Base-by-base conservation (phyloP, 257 asterid species). In the Solanum corneliomulleri region DNA sequence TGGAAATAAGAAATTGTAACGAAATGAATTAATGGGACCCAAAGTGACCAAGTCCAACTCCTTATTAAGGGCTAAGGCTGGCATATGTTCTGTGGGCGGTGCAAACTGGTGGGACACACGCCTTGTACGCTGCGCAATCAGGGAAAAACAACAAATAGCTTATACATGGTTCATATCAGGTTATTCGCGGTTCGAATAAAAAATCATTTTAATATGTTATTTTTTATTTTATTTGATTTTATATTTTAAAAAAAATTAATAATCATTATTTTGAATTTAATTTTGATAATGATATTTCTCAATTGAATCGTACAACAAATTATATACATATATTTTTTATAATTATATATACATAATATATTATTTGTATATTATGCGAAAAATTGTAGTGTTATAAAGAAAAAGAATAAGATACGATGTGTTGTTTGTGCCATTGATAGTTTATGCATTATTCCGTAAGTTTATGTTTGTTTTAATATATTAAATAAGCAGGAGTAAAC, bases 161-260 rank as follows among this genome's bases (percentile, higher is more conserved):
- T 37, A 37, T 35, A 1, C 7, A 4, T 35, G 6, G 39, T 0
- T 33, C 5, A 33, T 33, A 33, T 3, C 37, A 4, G 1, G 37
- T 35, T 37, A 5, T 37, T 37, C 39, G 7, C 39, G 1, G 0
- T 23, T 62, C 4, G 5, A 1, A n/a, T 23, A 62, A 62, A 62
- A 23, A 62, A 62, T 0, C 23, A 1, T 2, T 4, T 60, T 0
- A 60, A 60, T 60, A 23, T 9, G 1, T 3, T 23, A 0, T 21
- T 60, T 60, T 8, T 21, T 1, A 21, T 60, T 60, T 60, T 0
- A 60, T 60, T 60, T 58, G 4, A 56, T 7, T 35, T 4, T 35
- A 5, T 5, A 1, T 35, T 35, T 35, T 35, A 1, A 1, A 1
- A 35, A 35, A 35, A 35, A 35, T 35, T 35, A 5, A 35, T 35